Evolutionary conservation across 768 basidiomycete genomes (phyloP), one percentile per base, ranked within the genome.

Genomic region (Vararia minispora): DNA sequence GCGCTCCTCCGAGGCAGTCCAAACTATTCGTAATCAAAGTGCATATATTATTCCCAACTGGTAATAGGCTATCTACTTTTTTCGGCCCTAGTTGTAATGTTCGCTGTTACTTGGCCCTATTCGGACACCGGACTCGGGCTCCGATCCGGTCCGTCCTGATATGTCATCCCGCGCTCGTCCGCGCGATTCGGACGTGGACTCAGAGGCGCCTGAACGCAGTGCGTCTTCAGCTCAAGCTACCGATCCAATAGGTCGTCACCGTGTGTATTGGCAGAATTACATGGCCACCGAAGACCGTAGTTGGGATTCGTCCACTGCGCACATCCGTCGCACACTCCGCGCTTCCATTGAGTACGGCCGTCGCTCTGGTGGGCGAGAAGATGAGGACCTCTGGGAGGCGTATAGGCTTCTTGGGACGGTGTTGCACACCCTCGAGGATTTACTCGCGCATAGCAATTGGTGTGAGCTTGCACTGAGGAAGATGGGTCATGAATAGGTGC

Each of bases 371-470:
- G 72, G 74, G 1, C 57, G 64, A 31, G 74, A 79, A 39, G 69
- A 65, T 16, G 53, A 61, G 3, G 74, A 78, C 33, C 64, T 73
- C 12, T 80, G 63, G 58, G 77, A 80, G 46, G 74, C 77, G 3
- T 87, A 79, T 58, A 69, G 80, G 11, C 65, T 84, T 7, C 65
- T 87, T 13, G 84, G 84, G 3, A 74, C 70, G 16, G 76, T 72
- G 3, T 60, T 79, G 23, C 77, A 79, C 52, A 78, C 76, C 3
- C 61, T 78, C 58, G 82, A 86, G 52, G 82, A 88, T 53, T 66
- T 86, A 28, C 60, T 79, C 10, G 83, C 84, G 1, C 86, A 87
- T 54, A 76, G 74, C 52, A 78, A 88, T 58, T 87, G 79, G 72
- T 79, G 79, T 57, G 84, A 90, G 57, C 61, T 87, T 9, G 71